phyloP scores from a whole-genome alignment of 2,329 filamentous ascomycete genomes.

The Lecanosticta acicola region DNA sequence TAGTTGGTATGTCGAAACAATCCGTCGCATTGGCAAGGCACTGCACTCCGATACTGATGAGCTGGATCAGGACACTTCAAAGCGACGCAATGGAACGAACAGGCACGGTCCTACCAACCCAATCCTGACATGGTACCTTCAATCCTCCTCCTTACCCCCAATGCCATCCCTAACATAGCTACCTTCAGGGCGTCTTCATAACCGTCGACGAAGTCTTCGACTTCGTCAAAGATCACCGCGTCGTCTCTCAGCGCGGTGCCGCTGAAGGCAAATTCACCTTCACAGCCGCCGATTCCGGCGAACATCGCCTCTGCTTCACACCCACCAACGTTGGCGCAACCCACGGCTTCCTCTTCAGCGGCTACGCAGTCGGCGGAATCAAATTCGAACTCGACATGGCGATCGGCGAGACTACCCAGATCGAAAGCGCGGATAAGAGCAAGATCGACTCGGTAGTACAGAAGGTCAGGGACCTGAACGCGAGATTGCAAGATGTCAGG shows the following conservation, averaged over 20 bases:
- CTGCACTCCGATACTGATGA: constrained; percentile 6
- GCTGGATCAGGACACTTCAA: constrained; percentile 64
- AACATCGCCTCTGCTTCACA: constrained; percentile 93
- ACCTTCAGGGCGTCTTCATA: constrained; percentile 64
- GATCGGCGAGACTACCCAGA: constrained; percentile 88
- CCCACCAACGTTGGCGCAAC: constrained; percentile 67
- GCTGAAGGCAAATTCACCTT: constrained; percentile 86
- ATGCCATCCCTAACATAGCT: constrained; percentile 8
- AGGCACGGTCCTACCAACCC: constrained; percentile 60
- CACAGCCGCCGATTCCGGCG: constrained; percentile 86
- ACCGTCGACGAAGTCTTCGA: constrained; percentile 96
- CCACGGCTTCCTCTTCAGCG: constrained; percentile 65
- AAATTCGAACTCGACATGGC: constrained; percentile 82
- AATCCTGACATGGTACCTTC: constrained; percentile 53
- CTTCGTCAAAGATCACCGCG: constrained; percentile 90
- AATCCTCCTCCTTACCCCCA: not conserved
- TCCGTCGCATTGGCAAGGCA: not conserved
- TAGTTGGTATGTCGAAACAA: constrained; percentile 60
- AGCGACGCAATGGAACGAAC: constrained; percentile 75
- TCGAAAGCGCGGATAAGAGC: constrained; percentile 87
- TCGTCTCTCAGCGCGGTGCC: constrained; percentile 78
- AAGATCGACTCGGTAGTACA: constrained; percentile 87
- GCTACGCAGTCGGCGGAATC: constrained; percentile 66
- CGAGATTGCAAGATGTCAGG: constrained; percentile 77
- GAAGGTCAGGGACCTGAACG: constrained; percentile 85